Conservation (phyloP, 257 asterid species). For the Galeopsis tetrahit region DNA sequence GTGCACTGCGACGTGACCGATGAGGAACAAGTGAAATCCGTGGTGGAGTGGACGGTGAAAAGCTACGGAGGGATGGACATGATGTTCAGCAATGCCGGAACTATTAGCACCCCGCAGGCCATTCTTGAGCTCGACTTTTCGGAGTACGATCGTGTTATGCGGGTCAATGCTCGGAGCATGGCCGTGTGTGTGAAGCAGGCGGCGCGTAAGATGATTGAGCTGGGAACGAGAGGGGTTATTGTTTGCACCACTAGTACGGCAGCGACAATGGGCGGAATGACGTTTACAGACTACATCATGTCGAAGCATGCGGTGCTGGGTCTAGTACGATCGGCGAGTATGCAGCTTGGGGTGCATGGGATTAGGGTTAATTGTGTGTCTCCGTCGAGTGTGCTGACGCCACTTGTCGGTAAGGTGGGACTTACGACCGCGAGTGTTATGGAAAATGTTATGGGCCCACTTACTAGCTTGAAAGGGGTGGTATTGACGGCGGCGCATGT, state of each 20-base stretch:
- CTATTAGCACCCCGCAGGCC: conserved; percentile 29
- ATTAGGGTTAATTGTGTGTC: conserved; percentile 52
- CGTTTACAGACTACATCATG: conserved; percentile 42
- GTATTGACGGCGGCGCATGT: conserved; percentile 32
- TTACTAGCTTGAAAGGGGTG: conserved; percentile 39
- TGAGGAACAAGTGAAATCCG: conserved; percentile 49
- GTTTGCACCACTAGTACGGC: conserved; percentile 46
- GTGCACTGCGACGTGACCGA: conserved; percentile 50
- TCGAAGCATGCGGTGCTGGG: conserved; percentile 42
- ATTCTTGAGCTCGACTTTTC: conserved; percentile 44
- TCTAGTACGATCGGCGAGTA: conserved; percentile 45
- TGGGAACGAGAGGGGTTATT: conserved; percentile 31
- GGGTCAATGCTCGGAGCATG: conserved; percentile 44
- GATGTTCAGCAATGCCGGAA: conserved; percentile 59
- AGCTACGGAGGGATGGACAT: conserved; percentile 47
- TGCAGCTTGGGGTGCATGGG: conserved; percentile 44
- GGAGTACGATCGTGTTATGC: conserved; percentile 31
- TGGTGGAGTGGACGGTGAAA: conserved; percentile 43
- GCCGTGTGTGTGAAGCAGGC: conserved; percentile 44
- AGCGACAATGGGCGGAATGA: conserved; percentile 22
- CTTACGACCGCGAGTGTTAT: conserved; percentile 5
- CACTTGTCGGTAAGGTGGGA: neutral
- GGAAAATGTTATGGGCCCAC: neutral
- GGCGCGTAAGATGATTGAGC: conserved; percentile 38
- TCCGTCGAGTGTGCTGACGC: conserved; percentile 40